Conservation (phyloP, 192 early-diverging fungal species). For the Podochytrium sp. region DNA sequence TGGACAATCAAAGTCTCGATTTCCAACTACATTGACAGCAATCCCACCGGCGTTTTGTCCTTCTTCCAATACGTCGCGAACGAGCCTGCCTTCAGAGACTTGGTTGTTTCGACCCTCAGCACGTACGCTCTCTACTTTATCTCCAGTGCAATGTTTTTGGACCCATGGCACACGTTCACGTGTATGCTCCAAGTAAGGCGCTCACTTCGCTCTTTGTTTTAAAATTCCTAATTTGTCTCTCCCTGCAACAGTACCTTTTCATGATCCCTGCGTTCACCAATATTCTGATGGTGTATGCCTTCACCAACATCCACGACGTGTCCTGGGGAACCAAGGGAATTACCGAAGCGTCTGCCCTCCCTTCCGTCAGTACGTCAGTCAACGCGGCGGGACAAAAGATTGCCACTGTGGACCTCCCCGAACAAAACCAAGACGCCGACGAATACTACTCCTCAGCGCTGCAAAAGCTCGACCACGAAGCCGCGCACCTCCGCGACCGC, state of each 20-base stretch:
- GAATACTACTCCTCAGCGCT: conserved; percentile 66
- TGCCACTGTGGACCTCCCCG: conserved; percentile 73
- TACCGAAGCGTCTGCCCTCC: conserved; percentile 61
- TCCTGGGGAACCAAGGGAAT: conserved; percentile 72
- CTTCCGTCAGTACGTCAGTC: conserved; percentile 65
- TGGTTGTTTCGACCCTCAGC: conserved; percentile 42
- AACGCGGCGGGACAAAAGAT: conserved; percentile 68
- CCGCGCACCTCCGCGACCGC: conserved; percentile 46
- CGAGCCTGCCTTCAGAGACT: conserved; percentile 49
- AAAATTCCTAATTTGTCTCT: too few relatives aligned
- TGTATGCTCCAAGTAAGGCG: conserved; percentile 55
- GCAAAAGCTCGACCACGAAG: conserved; percentile 57
- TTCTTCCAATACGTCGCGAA: conserved; percentile 44
- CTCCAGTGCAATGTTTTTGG: conserved; percentile 42
- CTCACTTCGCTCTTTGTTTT: too few relatives aligned
- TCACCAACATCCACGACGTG: conserved; percentile 65
- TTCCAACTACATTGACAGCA: neutral
- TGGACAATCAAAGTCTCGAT: conserved; percentile 48
- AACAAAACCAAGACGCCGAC: conserved; percentile 45
- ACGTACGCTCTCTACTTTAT: conserved; percentile 55
- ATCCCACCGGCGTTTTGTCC: neutral
- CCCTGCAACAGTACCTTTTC: conserved; percentile 87
- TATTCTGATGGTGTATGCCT: conserved; percentile 92
- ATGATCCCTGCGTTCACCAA: conserved; percentile 87
- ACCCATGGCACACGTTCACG: conserved; percentile 54